Percentiles rank a stretch among this genome's conserved stretches.
Conservation (phyloP, 352 stramenopile genomes). For the Globisporangium megalacanthum region DNA sequence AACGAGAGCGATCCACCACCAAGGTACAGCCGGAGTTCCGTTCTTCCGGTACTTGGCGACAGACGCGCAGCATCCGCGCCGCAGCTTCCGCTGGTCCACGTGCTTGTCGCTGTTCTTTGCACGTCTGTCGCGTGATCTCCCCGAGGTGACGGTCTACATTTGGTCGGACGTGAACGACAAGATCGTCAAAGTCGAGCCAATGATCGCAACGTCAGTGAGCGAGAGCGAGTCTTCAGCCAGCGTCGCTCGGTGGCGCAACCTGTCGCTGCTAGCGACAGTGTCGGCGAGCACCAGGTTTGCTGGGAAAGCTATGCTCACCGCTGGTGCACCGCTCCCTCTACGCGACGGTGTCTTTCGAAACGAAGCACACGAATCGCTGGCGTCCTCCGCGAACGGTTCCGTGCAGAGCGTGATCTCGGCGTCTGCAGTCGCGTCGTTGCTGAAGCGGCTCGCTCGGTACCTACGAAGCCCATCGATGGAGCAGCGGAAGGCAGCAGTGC, state of each 20-base stretch:
- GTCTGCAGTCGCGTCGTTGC: conserved; percentile 31
- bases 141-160: conserved; percentile 59
- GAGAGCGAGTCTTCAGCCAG: conserved; percentile 11
- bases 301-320: conserved; percentile 1
- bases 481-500: conserved; percentile 46
- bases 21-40: not conserved
- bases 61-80: conserved; percentile 7
- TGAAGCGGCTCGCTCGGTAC: conserved; percentile 49
- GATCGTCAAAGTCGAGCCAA: conserved; percentile 52
- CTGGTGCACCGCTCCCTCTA: not conserved
- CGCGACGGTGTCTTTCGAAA: not conserved
- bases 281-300: conserved; percentile 36
- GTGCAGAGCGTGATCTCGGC: conserved; percentile 34
- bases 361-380: conserved; percentile 1
- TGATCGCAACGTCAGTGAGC: conserved; percentile 24
- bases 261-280: conserved; percentile 47
- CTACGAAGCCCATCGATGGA: conserved; percentile 47
- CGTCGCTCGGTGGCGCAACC: conserved; percentile 57
- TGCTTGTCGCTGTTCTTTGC: conserved; percentile 39
- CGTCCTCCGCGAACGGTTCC: conserved; percentile 8
- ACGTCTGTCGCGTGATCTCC: conserved; percentile 27
- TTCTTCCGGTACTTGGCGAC: conserved; percentile 11
- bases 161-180: conserved; percentile 63
- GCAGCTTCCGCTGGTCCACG: conserved; percentile 56
- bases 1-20: not conserved